phyloP scores from a whole-genome alignment of 306 rosid species.

The Macrotyloma uniflorum region DNA sequence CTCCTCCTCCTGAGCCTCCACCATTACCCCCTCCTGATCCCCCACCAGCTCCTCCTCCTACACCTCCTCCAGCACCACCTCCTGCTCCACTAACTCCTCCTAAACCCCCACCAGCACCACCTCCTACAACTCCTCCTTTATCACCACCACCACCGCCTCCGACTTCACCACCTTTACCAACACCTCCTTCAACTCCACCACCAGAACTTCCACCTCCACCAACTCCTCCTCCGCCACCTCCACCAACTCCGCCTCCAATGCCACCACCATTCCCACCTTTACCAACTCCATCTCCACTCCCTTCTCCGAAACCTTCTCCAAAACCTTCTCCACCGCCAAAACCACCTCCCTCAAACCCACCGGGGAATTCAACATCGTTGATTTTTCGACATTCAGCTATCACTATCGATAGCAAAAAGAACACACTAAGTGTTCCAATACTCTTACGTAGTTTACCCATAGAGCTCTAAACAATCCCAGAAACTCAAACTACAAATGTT shows the following conservation, averaged over 20 bases:
- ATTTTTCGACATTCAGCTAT: constrained; percentile 54
- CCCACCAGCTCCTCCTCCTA: neutral
- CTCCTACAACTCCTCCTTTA: neutral
- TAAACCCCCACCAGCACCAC: neutral
- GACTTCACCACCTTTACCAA: neutral
- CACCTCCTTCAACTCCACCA: neutral
- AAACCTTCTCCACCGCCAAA: constrained; percentile 22
- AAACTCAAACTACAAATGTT: neutral
- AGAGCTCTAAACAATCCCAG: constrained; percentile 17
- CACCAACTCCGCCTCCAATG: neutral
- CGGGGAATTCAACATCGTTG: constrained; percentile 39
- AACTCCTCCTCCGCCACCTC: neutral
- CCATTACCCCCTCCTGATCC: neutral
- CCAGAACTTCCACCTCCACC: neutral
- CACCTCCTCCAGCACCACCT: neutral
- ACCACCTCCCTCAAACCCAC: neutral
- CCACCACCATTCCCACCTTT: neutral
- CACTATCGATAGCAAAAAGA: constrained; percentile 29
- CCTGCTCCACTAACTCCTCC: neutral
- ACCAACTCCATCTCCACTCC: neutral
- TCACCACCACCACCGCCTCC: neutral
- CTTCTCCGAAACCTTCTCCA: neutral
- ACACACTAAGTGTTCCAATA: constrained; percentile 33
- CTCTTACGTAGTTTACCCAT: constrained; percentile 49
- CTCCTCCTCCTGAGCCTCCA: neutral